A percentile compares a stretch with the other conserved stretches of the same genome.
phyloP scores from a whole-genome alignment of 768 basidiomycete genomes.

The Termitomyces sp. region DNA sequence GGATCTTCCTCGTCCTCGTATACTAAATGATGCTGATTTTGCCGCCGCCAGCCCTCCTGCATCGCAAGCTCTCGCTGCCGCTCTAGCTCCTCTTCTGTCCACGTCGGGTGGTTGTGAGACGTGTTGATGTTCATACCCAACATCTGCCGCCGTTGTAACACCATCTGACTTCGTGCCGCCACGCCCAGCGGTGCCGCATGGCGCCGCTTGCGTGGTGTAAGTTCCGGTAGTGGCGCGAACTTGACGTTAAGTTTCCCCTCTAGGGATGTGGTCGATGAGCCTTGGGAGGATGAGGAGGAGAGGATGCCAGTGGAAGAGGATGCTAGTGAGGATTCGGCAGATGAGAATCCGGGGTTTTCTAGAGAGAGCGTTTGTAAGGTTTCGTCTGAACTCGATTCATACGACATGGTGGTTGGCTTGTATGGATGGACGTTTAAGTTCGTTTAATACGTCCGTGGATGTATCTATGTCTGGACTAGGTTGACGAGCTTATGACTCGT shows the following conservation, averaged over 20 bases:
- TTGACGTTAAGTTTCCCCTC: conserved; percentile 32
- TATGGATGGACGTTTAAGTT: neutral
- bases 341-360: conserved; percentile 8
- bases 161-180: conserved; percentile 40
- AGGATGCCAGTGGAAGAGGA: conserved; percentile 32
- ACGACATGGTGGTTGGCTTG: conserved; percentile 6
- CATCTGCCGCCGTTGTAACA: conserved; percentile 23
- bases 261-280: conserved; percentile 27
- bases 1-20: conserved; percentile 36
- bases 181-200: conserved; percentile 49
- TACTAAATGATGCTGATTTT: conserved; percentile 9
- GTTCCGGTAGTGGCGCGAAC: conserved; percentile 56
- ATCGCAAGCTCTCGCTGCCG: conserved; percentile 21
- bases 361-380: conserved; percentile 4
- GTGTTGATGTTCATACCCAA: conserved; percentile 1
- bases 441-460: neutral
- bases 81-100: conserved; percentile 34
- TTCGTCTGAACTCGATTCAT: conserved; percentile 9
- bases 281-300: conserved; percentile 38
- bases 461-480: neutral
- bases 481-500: neutral
- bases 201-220: conserved; percentile 42
- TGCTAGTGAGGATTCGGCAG: conserved; percentile 8
- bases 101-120: conserved; percentile 19
- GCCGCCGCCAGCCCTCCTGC: conserved; percentile 14